Evolutionary conservation across 192 early-diverging fungal genomes (phyloP).

Genomic region (Coemansia sp.): DNA sequence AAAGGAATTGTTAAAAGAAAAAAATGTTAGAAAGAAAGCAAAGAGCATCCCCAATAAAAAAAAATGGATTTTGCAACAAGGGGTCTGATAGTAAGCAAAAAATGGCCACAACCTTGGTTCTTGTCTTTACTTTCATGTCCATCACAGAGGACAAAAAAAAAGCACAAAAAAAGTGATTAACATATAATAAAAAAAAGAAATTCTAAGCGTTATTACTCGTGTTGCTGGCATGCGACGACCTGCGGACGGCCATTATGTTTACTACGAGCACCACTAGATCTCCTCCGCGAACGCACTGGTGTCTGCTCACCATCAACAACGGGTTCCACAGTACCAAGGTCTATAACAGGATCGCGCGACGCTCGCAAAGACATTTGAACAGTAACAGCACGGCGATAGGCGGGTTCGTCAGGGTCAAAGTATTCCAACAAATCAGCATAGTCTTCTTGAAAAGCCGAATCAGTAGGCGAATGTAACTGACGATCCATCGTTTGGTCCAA

Average conservation of each 20-base stretch:
- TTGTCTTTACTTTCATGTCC: too few species aligned
- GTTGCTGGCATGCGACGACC: neutral
- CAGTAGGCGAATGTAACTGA: neutral
- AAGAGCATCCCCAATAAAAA: too few species aligned
- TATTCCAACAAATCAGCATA: slow-evolving; percentile 45
- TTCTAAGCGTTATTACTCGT: neutral
- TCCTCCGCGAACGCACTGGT: neutral
- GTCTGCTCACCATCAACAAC: neutral
- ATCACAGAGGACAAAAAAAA: too few species aligned
- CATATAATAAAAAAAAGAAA: neutral
- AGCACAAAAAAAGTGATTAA: too few species aligned
- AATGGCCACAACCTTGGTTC: too few species aligned
- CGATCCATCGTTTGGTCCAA: slow-evolving; percentile 28
- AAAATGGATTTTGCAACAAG: too few species aligned
- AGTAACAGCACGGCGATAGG: slow-evolving; percentile 14
- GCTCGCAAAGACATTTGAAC: slow-evolving; percentile 17
- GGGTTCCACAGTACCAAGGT: slow-evolving; percentile 4
- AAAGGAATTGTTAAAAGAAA: too few species aligned
- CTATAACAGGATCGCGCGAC: slow-evolving; percentile 1
- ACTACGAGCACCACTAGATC: neutral
- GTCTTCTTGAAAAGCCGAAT: slow-evolving; percentile 13
- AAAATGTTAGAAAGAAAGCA: too few species aligned
- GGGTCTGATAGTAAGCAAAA: too few species aligned
- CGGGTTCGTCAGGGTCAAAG: slow-evolving; percentile 39
- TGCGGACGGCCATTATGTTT: neutral